phyloP scores from a whole-genome alignment of 768 basidiomycete genomes.

The Hypholoma sublateritium region DNA sequence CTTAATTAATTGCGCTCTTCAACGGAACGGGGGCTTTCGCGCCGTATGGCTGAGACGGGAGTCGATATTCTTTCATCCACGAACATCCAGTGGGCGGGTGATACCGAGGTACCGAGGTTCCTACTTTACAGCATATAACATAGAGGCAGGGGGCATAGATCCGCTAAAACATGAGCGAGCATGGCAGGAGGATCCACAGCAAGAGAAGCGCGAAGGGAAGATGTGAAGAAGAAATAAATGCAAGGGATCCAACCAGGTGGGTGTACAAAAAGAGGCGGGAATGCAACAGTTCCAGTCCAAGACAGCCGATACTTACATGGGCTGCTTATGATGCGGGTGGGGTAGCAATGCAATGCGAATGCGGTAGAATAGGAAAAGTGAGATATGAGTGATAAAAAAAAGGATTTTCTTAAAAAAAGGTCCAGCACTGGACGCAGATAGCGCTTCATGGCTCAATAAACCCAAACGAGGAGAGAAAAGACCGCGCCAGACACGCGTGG shows the following conservation, averaged over 20 bases:
- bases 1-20: background rate
- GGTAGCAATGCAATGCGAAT: constrained; percentile 3
- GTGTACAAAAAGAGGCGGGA: constrained; percentile 12
- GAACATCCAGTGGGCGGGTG: constrained; percentile 6
- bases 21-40: background rate
- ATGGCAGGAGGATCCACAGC: background rate
- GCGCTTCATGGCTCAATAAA: constrained; percentile 7
- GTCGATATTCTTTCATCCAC: constrained; percentile 4
- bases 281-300: constrained; percentile 23
- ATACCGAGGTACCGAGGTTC: constrained; percentile 5
- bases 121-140: constrained; percentile 8
- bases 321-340: constrained; percentile 7
- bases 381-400: constrained; percentile 5
- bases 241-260: constrained; percentile 20
- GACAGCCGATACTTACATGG: constrained; percentile 7
- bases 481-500: constrained; percentile 7
- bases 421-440: constrained; percentile 14
- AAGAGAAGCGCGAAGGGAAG: background rate
- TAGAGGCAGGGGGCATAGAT: background rate
- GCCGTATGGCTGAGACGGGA: background rate
- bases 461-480: constrained; percentile 8
- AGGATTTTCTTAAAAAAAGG: constrained; percentile 12
- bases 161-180: background rate
- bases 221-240: constrained; percentile 15
- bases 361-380: constrained; percentile 1